Evolutionary conservation across 257 asterid species (phyloP).

Genomic region (Solanum appendiculatum): DNA sequence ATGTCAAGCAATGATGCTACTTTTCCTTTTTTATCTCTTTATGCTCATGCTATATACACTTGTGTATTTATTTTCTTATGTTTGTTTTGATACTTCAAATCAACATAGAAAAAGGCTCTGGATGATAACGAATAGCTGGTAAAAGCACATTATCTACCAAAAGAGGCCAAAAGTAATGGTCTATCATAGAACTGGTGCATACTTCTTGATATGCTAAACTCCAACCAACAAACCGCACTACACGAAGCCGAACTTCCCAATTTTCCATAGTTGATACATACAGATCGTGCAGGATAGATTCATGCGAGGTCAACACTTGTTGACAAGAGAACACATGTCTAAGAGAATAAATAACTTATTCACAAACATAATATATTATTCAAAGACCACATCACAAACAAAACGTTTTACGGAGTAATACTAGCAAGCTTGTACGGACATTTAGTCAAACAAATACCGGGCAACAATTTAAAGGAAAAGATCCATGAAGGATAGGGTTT

Average conservation of each 20-base stretch:
- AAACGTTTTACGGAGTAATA: not conserved
- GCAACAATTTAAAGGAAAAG: not conserved
- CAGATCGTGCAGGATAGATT: not conserved
- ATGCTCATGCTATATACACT: not conserved
- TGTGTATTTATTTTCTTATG: not conserved
- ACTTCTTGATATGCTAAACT: not conserved
- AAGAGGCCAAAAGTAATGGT: not conserved
- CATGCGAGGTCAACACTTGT: not conserved
- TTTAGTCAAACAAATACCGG: conserved; percentile 17
- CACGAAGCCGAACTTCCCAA: not conserved
- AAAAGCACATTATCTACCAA: not conserved
- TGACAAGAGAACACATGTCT: not conserved
- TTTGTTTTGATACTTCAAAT: not conserved
- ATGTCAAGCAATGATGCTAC: not conserved
- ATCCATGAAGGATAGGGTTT: not conserved
- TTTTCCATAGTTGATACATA: not conserved
- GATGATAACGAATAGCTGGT: not conserved
- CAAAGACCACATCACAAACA: not conserved
- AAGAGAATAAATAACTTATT: not conserved
- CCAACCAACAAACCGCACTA: not conserved
- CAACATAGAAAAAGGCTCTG: not conserved
- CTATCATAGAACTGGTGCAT: not conserved
- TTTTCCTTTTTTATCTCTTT: not conserved
- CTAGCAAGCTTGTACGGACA: conserved; percentile 1
- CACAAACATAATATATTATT: not conserved